Conservation (phyloP, 1,284 basidiomycete genomes). For the Papiliotrema fonsecae region DNA sequence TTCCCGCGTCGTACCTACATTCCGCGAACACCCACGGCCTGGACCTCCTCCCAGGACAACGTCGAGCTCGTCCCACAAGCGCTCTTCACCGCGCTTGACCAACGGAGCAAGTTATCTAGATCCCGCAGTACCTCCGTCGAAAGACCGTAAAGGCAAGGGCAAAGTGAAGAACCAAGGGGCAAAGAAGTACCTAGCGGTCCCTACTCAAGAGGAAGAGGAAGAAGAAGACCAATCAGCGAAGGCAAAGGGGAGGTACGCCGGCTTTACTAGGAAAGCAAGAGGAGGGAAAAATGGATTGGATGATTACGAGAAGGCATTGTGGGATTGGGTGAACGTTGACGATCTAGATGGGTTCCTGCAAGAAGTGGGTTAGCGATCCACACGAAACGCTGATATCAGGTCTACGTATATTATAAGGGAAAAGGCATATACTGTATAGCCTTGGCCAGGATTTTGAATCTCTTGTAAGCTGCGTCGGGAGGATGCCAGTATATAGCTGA, state of each 20-base stretch:
- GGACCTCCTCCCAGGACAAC: conserved; percentile 1
- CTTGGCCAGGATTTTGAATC: conserved; percentile 76
- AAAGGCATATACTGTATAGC: conserved; percentile 95
- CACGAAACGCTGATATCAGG: conserved; percentile 27
- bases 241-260: conserved; percentile 4
- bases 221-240: conserved; percentile 21
- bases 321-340: conserved; percentile 98
- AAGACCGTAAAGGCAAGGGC: conserved; percentile 17
- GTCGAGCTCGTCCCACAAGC: conserved; percentile 1
- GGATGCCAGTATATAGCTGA: not conserved
- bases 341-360: conserved; percentile 93
- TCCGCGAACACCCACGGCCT: conserved; percentile 17
- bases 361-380: conserved; percentile 56
- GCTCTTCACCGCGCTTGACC: conserved; percentile 3
- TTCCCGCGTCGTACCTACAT: conserved; percentile 12
- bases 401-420: conserved; percentile 89
- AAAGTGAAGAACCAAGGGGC: conserved; percentile 23
- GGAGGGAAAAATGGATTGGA: conserved; percentile 56
- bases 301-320: conserved; percentile 82
- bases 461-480: conserved; percentile 63
- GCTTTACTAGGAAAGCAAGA: not conserved
- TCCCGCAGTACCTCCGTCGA: conserved; percentile 13
- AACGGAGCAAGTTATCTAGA: conserved; percentile 24
- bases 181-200: conserved; percentile 17
- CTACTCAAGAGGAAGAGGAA: conserved; percentile 48